Evolutionary conservation across 306 rosid genomes (phyloP).

Genomic region (Gastrolobium bilobum): DNA sequence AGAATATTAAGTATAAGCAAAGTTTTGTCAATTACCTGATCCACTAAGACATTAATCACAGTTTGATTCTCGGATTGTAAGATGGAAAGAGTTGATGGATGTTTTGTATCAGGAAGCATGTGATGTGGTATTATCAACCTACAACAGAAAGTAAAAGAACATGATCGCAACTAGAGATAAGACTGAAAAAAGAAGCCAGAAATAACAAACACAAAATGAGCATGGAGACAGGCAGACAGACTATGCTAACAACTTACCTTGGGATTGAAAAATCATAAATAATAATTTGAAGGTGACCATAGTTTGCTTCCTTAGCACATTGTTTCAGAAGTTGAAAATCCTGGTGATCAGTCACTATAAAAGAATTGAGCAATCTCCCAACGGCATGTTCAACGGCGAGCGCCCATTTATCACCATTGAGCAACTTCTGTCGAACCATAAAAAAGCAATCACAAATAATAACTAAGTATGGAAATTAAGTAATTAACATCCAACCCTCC

Average conservation of each 20-base stretch:
- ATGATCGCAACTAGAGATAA: slow-evolving; percentile 35
- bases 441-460: slow-evolving; percentile 22
- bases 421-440: slow-evolving; percentile 71
- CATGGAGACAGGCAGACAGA: background rate
- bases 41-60: slow-evolving; percentile 84
- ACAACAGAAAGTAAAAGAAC: slow-evolving; percentile 47
- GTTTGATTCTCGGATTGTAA: slow-evolving; percentile 76
- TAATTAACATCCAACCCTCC: slow-evolving; percentile 55
- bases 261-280: slow-evolving; percentile 91
- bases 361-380: slow-evolving; percentile 89
- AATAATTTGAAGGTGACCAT: slow-evolving; percentile 70
- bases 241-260: slow-evolving; percentile 56
- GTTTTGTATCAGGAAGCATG: slow-evolving; percentile 88
- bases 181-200: background rate
- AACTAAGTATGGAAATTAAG: background rate
- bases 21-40: slow-evolving; percentile 63
- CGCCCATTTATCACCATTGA: slow-evolving; percentile 81
- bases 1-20: slow-evolving; percentile 33
- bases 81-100: slow-evolving; percentile 77
- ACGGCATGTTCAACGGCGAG: slow-evolving; percentile 80
- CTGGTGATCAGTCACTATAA: slow-evolving; percentile 85
- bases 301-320: slow-evolving; percentile 82
- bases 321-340: slow-evolving; percentile 82
- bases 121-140: slow-evolving; percentile 78
- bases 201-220: background rate